Percentiles rank a stretch among this genome's conserved stretches.
Evolutionary conservation across 202 grass and related monocot species (phyloP).

Genomic region (Bolboschoenoplectus hybrid): DNA sequence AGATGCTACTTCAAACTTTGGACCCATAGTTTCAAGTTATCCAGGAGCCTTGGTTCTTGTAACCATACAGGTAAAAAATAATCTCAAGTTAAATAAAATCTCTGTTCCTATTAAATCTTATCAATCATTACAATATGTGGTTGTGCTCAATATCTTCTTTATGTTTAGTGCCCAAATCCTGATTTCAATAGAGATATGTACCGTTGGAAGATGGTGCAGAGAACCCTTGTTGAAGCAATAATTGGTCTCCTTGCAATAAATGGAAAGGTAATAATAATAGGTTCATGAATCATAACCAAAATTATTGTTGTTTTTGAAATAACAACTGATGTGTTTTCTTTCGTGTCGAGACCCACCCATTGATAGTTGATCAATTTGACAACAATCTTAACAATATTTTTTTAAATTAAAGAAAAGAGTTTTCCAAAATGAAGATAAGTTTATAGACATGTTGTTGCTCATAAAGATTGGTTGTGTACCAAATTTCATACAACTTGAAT

Average conservation of each 20-base stretch:
- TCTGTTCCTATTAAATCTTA: not conserved
- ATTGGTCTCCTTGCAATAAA: constrained; percentile 66
- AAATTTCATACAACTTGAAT: not conserved
- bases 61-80: constrained; percentile 66
- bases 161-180: constrained; percentile 81
- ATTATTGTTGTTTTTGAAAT: not conserved
- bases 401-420: too few species aligned
- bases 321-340: not conserved
- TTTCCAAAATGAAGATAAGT: not conserved
- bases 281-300: too few species aligned
- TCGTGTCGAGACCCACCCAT: not conserved
- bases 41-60: constrained; percentile 71
- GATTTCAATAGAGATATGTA: constrained; percentile 79
- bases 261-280: constrained; percentile 59
- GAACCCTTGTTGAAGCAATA: constrained; percentile 78
- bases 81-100: not conserved
- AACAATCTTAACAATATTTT: not conserved
- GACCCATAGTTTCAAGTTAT: constrained; percentile 87
- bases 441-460: not conserved
- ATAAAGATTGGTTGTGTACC: not conserved
- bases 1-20: constrained; percentile 90
- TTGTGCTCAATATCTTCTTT: constrained; percentile 18
- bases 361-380: not conserved
- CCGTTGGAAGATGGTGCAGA: constrained; percentile 81
- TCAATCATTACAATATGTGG: not conserved